Conservation (phyloP, 1,284 basidiomycete genomes). For the Rhodotorula sp. region DNA sequence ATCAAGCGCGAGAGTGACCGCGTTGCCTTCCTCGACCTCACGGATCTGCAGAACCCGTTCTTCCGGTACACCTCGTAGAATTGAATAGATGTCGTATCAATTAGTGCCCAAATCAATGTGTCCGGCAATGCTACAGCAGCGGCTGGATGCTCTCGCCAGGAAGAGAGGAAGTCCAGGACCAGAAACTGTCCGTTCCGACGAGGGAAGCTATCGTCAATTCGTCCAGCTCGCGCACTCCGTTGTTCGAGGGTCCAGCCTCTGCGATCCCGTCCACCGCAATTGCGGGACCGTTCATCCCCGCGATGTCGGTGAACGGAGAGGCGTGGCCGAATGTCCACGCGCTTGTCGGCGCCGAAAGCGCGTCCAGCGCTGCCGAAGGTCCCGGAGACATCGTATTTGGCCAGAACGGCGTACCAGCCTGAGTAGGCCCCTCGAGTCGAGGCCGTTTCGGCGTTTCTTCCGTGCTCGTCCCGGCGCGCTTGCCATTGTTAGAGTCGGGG, state of each 20-base stretch:
- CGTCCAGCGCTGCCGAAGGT: no score
- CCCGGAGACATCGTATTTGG: neutral
- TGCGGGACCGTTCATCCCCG: neutral
- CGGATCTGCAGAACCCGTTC: slow-evolving; percentile 57
- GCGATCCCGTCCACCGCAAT: neutral
- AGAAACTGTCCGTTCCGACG: slow-evolving; percentile 22
- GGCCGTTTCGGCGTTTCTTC: neutral
- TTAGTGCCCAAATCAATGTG: no score
- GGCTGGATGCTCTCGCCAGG: slow-evolving; percentile 24
- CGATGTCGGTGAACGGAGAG: neutral
- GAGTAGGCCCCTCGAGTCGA: neutral
- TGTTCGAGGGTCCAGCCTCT: neutral
- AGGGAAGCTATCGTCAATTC: slow-evolving; percentile 14
- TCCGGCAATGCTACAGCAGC: neutral
- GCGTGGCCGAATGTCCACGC: no score
- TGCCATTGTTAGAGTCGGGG: neutral
- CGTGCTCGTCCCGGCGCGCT: neutral
- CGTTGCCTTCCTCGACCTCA: slow-evolving; percentile 58
- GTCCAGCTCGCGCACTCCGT: slow-evolving; percentile 2
- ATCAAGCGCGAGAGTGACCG: slow-evolving; percentile 58
- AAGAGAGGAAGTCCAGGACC: slow-evolving; percentile 24
- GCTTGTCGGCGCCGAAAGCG: no score
- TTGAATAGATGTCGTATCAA: no score
- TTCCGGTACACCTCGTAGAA: slow-evolving; percentile 46
- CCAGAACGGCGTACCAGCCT: neutral